Conservation (phyloP, 768 basidiomycete species). For the Paxillus involutus region DNA sequence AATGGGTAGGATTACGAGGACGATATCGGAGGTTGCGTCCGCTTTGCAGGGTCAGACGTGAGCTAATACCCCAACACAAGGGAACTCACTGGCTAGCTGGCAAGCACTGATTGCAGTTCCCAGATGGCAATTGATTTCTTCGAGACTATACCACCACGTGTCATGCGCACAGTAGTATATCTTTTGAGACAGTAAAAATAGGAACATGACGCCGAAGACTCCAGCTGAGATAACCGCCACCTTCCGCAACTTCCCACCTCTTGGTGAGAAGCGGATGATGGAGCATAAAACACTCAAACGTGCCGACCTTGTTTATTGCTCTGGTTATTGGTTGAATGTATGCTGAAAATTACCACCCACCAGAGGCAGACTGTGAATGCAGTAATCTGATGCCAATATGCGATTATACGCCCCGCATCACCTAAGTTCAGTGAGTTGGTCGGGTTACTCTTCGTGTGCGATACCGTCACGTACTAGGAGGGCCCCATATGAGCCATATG, state of each 20-base stretch:
- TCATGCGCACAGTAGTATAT: slow-evolving; percentile 6
- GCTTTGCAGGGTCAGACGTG: neutral
- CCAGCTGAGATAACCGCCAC: neutral
- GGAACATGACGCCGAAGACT: neutral
- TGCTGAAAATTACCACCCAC: neutral
- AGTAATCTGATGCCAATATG: slow-evolving; percentile 4
- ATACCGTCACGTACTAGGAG: neutral
- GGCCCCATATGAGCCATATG: slow-evolving; percentile 4
- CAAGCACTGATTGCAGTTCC: neutral
- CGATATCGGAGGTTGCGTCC: slow-evolving; percentile 3
- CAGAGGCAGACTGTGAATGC: slow-evolving; percentile 7
- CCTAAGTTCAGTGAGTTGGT: neutral
- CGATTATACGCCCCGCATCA: neutral
- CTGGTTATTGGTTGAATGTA: neutral
- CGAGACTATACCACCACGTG: neutral
- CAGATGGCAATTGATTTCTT: slow-evolving; percentile 2
- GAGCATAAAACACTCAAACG: slow-evolving; percentile 9
- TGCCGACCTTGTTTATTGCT: neutral
- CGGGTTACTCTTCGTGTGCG: neutral
- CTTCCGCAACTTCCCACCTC: neutral
- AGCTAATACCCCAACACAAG: neutral
- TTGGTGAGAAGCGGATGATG: slow-evolving; percentile 5
- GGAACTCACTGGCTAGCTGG: slow-evolving; percentile 6
- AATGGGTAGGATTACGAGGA: slow-evolving; percentile 4
- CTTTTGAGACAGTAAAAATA: slow-evolving; percentile 5